Percentiles rank a stretch among this genome's conserved stretches.
Conservation (phyloP, 73 alveolate species). For the Blepharisma stoltei region DNA sequence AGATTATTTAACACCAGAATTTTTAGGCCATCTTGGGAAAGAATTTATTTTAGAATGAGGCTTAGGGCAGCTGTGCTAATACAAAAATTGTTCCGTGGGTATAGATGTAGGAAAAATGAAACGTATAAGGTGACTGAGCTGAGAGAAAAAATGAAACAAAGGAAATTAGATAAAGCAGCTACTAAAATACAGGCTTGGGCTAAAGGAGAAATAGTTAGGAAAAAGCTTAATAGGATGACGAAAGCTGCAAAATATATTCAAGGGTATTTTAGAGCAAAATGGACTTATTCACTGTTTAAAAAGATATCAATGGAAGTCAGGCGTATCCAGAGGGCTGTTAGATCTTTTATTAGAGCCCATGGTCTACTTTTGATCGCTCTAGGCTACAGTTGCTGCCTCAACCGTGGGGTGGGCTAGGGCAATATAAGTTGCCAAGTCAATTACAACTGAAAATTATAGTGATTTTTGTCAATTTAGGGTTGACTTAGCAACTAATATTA, state of each 20-base stretch:
- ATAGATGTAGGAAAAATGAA: neutral
- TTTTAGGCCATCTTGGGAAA: conserved; percentile 12
- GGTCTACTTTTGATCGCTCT: too few relatives aligned
- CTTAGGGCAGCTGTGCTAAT: conserved; percentile 5
- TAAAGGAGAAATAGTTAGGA: conserved; percentile 3
- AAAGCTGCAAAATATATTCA: conserved; percentile 21
- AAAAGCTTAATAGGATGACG: neutral
- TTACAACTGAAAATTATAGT: too few relatives aligned
- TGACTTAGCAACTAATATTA: too few relatives aligned
- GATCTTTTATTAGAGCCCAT: conserved; percentile 4
- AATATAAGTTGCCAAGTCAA: too few relatives aligned
- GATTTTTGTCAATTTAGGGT: too few relatives aligned
- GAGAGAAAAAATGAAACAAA: neutral
- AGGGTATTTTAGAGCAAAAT: neutral
- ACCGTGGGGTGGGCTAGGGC: too few relatives aligned
- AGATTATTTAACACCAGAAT: neutral
- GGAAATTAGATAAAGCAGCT: neutral
- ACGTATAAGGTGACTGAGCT: neutral
- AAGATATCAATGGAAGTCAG: neutral
- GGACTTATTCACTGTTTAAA: neutral
- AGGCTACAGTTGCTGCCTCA: too few relatives aligned
- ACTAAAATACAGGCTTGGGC: neutral
- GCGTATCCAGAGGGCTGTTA: neutral
- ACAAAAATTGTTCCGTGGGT: conserved; percentile 14
- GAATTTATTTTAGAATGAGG: neutral